phyloP scores from a whole-genome alignment of 2,329 filamentous ascomycete species.

The Balansia obtecta region DNA sequence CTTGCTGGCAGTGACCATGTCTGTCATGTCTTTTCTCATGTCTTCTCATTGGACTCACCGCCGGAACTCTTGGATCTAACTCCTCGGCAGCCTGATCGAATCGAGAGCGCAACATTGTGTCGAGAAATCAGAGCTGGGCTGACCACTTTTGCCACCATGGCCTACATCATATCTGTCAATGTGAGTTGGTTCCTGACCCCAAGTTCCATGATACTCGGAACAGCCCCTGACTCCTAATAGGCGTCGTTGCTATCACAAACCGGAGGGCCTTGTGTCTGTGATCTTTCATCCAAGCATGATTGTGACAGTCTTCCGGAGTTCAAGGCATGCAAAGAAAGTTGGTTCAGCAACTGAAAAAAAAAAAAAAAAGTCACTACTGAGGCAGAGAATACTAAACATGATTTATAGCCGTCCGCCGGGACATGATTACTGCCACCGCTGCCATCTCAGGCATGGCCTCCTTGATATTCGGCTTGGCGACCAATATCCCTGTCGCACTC shows the following conservation, averaged over 20 bases:
- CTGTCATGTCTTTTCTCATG: background rate
- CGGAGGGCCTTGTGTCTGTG: conserved; percentile 65
- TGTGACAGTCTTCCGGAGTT: conserved; percentile 37
- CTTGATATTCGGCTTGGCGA: conserved; percentile 66
- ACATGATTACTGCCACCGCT: conserved; percentile 75
- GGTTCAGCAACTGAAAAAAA: background rate
- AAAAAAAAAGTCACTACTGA: background rate
- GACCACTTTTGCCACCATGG: conserved; percentile 72
- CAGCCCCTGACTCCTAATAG: conserved; percentile 27
- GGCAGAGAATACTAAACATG: conserved; percentile 4
- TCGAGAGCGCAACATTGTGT: conserved; percentile 58
- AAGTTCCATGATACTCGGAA: background rate
- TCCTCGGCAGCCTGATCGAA: conserved; percentile 45
- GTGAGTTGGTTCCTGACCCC: conserved; percentile 24
- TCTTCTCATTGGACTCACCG: no score
- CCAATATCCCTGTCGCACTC: conserved; percentile 54
- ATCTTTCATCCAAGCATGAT: conserved; percentile 25
- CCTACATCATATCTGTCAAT: conserved; percentile 71
- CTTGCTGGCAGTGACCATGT: conserved; percentile 5
- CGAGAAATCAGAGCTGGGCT: conserved; percentile 68
- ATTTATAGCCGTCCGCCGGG: conserved; percentile 55
- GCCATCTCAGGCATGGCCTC: conserved; percentile 64
- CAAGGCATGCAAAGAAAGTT: conserved; percentile 34
- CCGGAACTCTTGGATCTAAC: background rate
- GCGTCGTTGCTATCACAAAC: conserved; percentile 60